Evolutionary conservation across 345 rosid species (phyloP), one percentile per base, ranked within the genome.

Genomic region (Salix purpurea): DNA sequence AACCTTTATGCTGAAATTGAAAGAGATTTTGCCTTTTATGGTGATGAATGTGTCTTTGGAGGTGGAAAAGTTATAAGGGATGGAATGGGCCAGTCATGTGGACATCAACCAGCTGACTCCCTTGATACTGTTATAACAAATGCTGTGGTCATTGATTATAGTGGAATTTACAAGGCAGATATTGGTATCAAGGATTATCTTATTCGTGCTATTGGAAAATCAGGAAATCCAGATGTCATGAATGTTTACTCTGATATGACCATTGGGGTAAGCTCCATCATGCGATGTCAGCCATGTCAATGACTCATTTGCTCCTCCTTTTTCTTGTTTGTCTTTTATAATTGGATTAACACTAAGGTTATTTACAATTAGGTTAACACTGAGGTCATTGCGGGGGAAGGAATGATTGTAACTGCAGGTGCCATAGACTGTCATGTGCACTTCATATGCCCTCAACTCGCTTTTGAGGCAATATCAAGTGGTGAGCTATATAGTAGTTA

Each of bases 21-120:
- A 87, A 83, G 77, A 68, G 98, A 93, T 79, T 85, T 78, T 85
- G 84, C 97, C n/a, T 72, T 82, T 24, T 88, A 90, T 86, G 99
- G 99, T 6, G 99, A 96, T 85, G 99, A 96, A 87, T 91, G 99
- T 39, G 89, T 96, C 61, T 96, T 96, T 77, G 99, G 99, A 65
- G 99, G 99, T 60, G 99, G 99, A 77, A 93, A 96, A 87, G 99
- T 96, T 77, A 78, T 96, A 78, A 88, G 99, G 85, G 99, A 96
- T 75, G 98, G 99, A 81, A 91, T 93, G 98, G 99, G 99, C 65
- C 99, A 96, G 82, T 84, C 91, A 30, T 78, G 87, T 67, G 91
- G 88, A 64, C 76, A 81, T 67, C n/a, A 36, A 75, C 85, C 91
- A 58, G 75, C 77, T 65, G 83, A 83, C 58, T 84, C 90, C 66